Base-by-base conservation (phyloP, 192 early-diverging fungal genomes). In the Rhizophagus clarus region DNA sequence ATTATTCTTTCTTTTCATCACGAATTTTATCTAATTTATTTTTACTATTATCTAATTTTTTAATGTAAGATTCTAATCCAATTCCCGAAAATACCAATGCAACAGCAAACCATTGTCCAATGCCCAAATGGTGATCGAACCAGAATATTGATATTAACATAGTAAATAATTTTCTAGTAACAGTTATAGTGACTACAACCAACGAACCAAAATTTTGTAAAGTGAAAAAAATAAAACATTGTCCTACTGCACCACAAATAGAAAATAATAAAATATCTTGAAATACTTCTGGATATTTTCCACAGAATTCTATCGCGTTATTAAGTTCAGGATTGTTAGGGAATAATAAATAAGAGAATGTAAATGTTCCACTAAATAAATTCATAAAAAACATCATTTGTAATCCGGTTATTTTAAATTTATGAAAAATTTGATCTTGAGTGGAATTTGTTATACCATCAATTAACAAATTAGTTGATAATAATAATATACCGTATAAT, bases 371-470 rank as follows among this genome's bases (percentile, higher is more conserved):
- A 64, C 93, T 91, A 84, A 94, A 91, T 26, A 93, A 78, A 83
- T 98, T 99, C 96, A 99, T 97, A 81, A 88, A 94, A 74, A 96
- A 91, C 98, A 99, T 99, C 97, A 99, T 98, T 66, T 95, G 93
- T 82, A 95, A 92, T 32, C 96, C 96, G 0, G 91, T 88, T 29
- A 96, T 91, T 67, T 90, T 89, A 87, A 91, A 94, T 62, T 89
- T 91, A 42, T 92, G 89, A 84, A 97, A 97, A 45, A 98, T 91
- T 78, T 96, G 93, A 85, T 99, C 98, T 88, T 99, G 98, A 0
- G 95, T 95, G 51, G 97, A 93, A 88, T 98, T 98, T 47, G 93
- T 96, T n/a, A 94, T 88, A 31, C 98, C 98, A 87, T 99, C 98
- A 68, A 99, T 88, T 5, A 92, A 83, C 63, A 98, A 88, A 86